These are phyloP conservation scores for Candida khao-thaluensis DNA, from an alignment of 805 yeast genomes.

Conservation along the genomic window DNA sequence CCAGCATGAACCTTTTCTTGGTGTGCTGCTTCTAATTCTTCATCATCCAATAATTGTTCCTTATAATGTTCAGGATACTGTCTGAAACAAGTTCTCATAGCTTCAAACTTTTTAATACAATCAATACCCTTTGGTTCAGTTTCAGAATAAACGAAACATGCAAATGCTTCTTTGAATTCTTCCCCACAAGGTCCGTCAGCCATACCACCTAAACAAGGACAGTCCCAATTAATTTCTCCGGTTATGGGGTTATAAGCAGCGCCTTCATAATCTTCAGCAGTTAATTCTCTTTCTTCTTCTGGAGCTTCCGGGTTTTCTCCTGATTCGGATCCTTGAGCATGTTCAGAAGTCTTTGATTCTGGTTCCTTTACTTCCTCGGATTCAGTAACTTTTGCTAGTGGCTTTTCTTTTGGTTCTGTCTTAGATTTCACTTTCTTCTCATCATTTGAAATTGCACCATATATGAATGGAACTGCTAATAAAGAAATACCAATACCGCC, in stretches of 20 bases:
- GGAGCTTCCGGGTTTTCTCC: background rate
- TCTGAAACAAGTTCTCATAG: constrained; percentile 94
- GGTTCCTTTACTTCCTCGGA: background rate
- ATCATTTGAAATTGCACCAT: constrained; percentile 8
- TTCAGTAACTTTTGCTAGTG: background rate
- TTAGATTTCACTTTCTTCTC: background rate
- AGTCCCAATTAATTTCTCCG: constrained; percentile 99
- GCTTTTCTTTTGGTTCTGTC: background rate
- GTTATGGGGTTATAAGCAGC: constrained; percentile 95
- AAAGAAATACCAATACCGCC: constrained; percentile 8
- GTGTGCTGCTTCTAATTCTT: constrained; percentile 32
- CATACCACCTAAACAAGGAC: constrained; percentile 99
- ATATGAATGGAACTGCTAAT: constrained; percentile 4
- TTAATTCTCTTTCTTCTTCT: constrained; percentile 11
- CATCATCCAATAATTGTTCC: constrained; percentile 85
- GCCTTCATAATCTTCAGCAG: constrained; percentile 31
- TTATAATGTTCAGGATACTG: constrained; percentile 89
- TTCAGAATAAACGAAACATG: constrained; percentile 91
- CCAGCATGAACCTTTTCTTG: constrained; percentile 6
- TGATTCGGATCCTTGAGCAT: background rate
- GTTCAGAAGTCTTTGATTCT: background rate
- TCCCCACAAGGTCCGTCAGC: constrained; percentile 96
- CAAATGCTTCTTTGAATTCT: constrained; percentile 65
- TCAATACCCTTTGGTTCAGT: constrained; percentile 96
- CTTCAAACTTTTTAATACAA: constrained; percentile 85